Conservation (phyloP, 31 red algal genomes). For the Odonthalia washingtoniensis region DNA sequence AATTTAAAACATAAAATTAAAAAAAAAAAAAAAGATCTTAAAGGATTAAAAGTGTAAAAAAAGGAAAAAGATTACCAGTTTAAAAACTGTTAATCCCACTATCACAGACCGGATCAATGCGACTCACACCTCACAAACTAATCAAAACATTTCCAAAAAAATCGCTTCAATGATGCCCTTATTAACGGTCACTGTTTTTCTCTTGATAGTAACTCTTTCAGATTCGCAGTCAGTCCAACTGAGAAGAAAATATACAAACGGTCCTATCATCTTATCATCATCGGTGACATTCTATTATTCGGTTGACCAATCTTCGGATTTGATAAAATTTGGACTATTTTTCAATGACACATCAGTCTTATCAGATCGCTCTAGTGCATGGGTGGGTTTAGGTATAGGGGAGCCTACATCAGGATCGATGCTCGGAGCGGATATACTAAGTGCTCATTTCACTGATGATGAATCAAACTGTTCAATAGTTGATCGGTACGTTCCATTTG, state of each 20-base stretch:
- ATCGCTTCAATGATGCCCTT: too few relatives aligned
- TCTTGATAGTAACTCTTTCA: too few relatives aligned
- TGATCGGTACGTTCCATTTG: conserved; percentile 74
- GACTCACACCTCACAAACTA: too few relatives aligned
- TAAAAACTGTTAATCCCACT: too few relatives aligned
- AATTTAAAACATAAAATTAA: too few relatives aligned
- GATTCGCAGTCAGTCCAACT: too few relatives aligned
- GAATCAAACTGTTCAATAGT: conserved; percentile 36
- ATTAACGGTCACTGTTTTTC: too few relatives aligned
- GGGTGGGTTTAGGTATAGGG: conserved; percentile 65
- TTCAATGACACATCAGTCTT: neutral
- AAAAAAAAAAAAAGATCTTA: too few relatives aligned
- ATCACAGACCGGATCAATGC: too few relatives aligned
- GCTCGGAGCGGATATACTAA: conserved; percentile 76
- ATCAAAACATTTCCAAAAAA: too few relatives aligned
- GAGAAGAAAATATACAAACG: neutral
- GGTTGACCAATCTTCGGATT: neutral
- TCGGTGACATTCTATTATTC: neutral
- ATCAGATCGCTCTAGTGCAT: conserved; percentile 8
- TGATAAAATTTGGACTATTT: neutral
- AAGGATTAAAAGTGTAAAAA: too few relatives aligned
- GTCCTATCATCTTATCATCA: neutral
- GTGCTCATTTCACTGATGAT: conserved; percentile 49
- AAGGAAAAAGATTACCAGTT: too few relatives aligned
- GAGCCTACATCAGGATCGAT: conserved; percentile 69